Percentiles rank a stretch among this genome's conserved stretches.
Conservation (phyloP, 2,329 filamentous ascomycete genomes). For the Spiromastix sp. region DNA sequence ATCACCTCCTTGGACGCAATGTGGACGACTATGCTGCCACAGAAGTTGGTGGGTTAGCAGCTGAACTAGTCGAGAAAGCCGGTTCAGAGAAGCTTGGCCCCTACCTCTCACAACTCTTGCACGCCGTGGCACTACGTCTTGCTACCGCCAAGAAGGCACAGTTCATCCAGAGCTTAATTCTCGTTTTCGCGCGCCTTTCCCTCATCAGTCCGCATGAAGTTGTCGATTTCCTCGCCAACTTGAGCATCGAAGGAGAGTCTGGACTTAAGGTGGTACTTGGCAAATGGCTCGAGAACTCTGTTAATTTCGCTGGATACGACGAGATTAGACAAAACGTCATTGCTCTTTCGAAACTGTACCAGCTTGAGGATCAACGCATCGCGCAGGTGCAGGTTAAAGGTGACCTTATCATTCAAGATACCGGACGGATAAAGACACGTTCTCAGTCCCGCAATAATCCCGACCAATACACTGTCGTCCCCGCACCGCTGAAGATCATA, state of each 20-base stretch:
- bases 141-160: slow-evolving; percentile 72
- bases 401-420: slow-evolving; percentile 71
- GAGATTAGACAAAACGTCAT: slow-evolving; percentile 96
- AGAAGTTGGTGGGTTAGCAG: slow-evolving; percentile 91
- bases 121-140: slow-evolving; percentile 77
- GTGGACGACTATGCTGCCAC: slow-evolving; percentile 91
- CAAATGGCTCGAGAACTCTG: slow-evolving; percentile 96
- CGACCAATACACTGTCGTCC: slow-evolving; percentile 77
- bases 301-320: slow-evolving; percentile 96
- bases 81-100: slow-evolving; percentile 84
- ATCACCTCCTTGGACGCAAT: slow-evolving; percentile 69
- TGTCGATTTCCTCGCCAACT: slow-evolving; percentile 78
- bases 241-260: slow-evolving; percentile 63
- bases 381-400: slow-evolving; percentile 77
- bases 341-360: slow-evolving; percentile 83
- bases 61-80: slow-evolving; percentile 90
- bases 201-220: slow-evolving; percentile 79
- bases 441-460: slow-evolving; percentile 83
- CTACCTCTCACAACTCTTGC: slow-evolving; percentile 76
- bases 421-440: slow-evolving; percentile 82
- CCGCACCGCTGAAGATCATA: slow-evolving; percentile 85
- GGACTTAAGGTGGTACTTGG: slow-evolving; percentile 81
- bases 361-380: slow-evolving; percentile 71
- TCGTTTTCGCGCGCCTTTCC: slow-evolving; percentile 87
- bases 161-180: slow-evolving; percentile 90